These are phyloP conservation scores for Cryptosporidium tyzzeri DNA, from an alignment of 169 alveolate genomes.

Conservation along the genomic window DNA sequence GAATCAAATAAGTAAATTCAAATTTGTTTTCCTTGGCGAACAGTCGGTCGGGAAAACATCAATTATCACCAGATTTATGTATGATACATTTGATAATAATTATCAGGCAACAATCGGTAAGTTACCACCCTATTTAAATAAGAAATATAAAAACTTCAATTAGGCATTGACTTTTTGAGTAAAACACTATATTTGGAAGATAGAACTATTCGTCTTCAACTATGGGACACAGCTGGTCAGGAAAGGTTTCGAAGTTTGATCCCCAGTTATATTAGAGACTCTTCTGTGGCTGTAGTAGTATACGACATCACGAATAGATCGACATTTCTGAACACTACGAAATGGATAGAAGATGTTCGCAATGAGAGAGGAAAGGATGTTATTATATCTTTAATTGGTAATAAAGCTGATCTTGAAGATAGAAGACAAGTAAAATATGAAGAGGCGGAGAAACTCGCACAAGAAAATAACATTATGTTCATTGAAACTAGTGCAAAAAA, in stretches of 20 bases:
- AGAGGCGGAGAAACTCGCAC: slow-evolving; percentile 92
- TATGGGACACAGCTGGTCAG: slow-evolving; percentile 99
- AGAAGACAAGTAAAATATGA: slow-evolving; percentile 88
- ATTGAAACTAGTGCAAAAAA: slow-evolving; percentile 97
- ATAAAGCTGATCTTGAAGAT: slow-evolving; percentile 96
- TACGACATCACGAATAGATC: slow-evolving; percentile 94
- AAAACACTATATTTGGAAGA: slow-evolving; percentile 95
- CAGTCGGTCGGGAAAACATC: slow-evolving; percentile 98
- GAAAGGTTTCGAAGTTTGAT: slow-evolving; percentile 95
- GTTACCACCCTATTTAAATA: slow-evolving; percentile 39
- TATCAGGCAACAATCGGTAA: slow-evolving; percentile 87
- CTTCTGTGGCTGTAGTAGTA: slow-evolving; percentile 96
- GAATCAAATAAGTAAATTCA: slow-evolving; percentile 86
- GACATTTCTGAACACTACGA: slow-evolving; percentile 89
- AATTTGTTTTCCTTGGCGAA: slow-evolving; percentile 95
- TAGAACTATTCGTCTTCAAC: slow-evolving; percentile 94
- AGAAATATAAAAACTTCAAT: slow-evolving; percentile 4
- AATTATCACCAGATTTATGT: slow-evolving; percentile 96
- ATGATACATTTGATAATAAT: slow-evolving; percentile 95
- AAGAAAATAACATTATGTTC: slow-evolving; percentile 92
- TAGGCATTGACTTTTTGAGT: slow-evolving; percentile 97
- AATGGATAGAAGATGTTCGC: slow-evolving; percentile 98
- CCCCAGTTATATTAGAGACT: slow-evolving; percentile 97
- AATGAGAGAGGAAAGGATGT: slow-evolving; percentile 95
- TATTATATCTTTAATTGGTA: slow-evolving; percentile 95